Conservation (phyloP, 1,284 basidiomycete species). For the Moniliella sp. region DNA sequence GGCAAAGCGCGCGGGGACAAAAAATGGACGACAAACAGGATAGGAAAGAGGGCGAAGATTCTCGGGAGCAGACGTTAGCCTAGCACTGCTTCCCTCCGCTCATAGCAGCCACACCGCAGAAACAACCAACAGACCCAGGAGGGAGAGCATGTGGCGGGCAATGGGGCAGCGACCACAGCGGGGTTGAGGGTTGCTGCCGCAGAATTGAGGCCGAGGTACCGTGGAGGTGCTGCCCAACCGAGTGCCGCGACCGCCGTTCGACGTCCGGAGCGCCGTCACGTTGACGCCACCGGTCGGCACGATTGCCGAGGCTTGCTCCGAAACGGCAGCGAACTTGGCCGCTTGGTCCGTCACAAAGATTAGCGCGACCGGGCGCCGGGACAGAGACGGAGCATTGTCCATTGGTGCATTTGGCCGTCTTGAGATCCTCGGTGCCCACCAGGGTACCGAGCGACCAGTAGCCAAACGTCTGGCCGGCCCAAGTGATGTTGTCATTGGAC, state of each 20-base stretch:
- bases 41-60: too few relatives aligned
- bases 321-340: constrained; percentile 1
- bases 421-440: constrained; percentile 39
- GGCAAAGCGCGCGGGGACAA: too few relatives aligned
- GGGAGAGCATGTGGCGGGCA: not conserved
- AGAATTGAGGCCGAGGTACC: not conserved
- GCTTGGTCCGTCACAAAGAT: constrained; percentile 39
- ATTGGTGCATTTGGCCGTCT: constrained; percentile 41
- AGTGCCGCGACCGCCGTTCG: constrained; percentile 2
- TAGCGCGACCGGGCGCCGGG: constrained; percentile 50
- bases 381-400: constrained; percentile 45
- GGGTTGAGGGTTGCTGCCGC: not conserved
- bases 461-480: constrained; percentile 52
- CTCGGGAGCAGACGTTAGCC: too few relatives aligned
- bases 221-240: constrained; percentile 1
- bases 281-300: not conserved
- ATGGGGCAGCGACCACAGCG: not conserved
- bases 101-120: too few relatives aligned
- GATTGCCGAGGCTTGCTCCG: constrained; percentile 2
- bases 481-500: constrained; percentile 50
- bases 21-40: too few relatives aligned
- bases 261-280: too few relatives aligned
- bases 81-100: too few relatives aligned
- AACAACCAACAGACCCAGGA: too few relatives aligned
- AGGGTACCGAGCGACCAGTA: constrained; percentile 49